Percentiles rank a stretch among this genome's conserved stretches.
These are phyloP conservation scores for Termitomyces sp. DNA, from an alignment of 768 basidiomycete species.

Conservation along the genomic window DNA sequence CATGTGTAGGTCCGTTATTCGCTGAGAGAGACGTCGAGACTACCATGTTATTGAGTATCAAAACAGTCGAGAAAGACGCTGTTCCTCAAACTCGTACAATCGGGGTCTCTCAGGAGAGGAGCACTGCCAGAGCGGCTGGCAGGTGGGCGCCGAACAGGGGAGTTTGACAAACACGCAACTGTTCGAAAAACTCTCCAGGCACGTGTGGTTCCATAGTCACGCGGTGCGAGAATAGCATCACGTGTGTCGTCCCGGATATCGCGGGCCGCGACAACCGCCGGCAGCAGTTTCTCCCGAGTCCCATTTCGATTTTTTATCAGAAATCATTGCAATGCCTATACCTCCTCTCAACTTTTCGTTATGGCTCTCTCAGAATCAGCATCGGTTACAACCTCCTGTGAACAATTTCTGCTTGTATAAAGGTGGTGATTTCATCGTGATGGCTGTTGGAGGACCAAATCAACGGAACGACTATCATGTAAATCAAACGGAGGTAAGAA, in stretches of 20 bases:
- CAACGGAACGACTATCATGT: constrained; percentile 92
- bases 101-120: neutral
- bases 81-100: neutral
- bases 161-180: constrained; percentile 12
- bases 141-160: neutral
- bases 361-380: constrained; percentile 82
- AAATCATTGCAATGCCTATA: constrained; percentile 54
- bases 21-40: constrained; percentile 24
- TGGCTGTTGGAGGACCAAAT: constrained; percentile 98
- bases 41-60: constrained; percentile 26
- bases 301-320: neutral
- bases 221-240: constrained; percentile 14
- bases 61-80: neutral
- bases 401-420: constrained; percentile 15
- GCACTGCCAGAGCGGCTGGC: neutral
- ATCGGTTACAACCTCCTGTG: constrained; percentile 51
- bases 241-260: constrained; percentile 8
- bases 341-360: constrained; percentile 84
- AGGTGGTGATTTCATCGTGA: constrained; percentile 87
- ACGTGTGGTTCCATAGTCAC: constrained; percentile 19
- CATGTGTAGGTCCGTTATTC: constrained; percentile 24
- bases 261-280: neutral
- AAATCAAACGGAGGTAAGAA: constrained; percentile 84
- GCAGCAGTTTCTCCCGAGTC: neutral
- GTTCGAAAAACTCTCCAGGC: constrained; percentile 15